Evolutionary conservation across 1,284 basidiomycete species (phyloP).

Genomic region (Hymenochaete sp.): DNA sequence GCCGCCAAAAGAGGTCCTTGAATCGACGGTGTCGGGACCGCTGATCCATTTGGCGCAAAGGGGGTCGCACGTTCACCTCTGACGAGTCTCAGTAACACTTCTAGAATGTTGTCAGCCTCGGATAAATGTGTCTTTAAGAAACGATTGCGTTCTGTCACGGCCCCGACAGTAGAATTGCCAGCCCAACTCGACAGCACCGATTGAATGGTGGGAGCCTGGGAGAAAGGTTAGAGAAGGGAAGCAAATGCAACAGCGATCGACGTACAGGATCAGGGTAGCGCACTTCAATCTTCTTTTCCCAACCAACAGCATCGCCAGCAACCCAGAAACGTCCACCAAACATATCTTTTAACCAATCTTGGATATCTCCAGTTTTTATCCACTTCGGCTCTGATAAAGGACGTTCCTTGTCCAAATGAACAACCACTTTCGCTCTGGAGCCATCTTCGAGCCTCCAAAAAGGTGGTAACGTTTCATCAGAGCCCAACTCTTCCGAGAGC

Average conservation of each 20-base stretch:
- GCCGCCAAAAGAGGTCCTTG: conserved; percentile 60
- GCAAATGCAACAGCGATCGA: conserved; percentile 19
- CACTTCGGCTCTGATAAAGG: conserved; percentile 92
- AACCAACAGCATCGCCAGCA: conserved; percentile 64
- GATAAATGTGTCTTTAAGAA: conserved; percentile 85
- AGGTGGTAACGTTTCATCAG: conserved; percentile 57
- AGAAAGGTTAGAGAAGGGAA: conserved; percentile 3
- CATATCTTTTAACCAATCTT: conserved; percentile 87
- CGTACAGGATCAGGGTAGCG: conserved; percentile 90
- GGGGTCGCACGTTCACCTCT: conserved; percentile 78
- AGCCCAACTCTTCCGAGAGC: conserved; percentile 34
- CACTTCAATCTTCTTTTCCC: conserved; percentile 89
- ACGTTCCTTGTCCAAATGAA: conserved; percentile 76
- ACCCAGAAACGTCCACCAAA: conserved; percentile 79
- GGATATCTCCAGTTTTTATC: conserved; percentile 89
- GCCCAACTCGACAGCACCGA: conserved; percentile 86
- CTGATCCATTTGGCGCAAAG: conserved; percentile 49
- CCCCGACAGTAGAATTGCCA: conserved; percentile 67
- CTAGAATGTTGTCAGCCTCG: conserved; percentile 78
- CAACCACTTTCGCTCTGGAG: conserved; percentile 44
- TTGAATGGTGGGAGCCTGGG: conserved; percentile 82
- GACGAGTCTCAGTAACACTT: conserved; percentile 83
- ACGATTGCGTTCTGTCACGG: conserved; percentile 66
- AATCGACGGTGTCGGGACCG: conserved; percentile 50
- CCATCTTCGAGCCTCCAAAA: conserved; percentile 49